A percentile compares a stretch with the other conserved stretches of the same genome.
These are phyloP conservation scores for Coemansia sp. DNA, from an alignment of 192 early-diverging fungal genomes.

Conservation along the genomic window DNA sequence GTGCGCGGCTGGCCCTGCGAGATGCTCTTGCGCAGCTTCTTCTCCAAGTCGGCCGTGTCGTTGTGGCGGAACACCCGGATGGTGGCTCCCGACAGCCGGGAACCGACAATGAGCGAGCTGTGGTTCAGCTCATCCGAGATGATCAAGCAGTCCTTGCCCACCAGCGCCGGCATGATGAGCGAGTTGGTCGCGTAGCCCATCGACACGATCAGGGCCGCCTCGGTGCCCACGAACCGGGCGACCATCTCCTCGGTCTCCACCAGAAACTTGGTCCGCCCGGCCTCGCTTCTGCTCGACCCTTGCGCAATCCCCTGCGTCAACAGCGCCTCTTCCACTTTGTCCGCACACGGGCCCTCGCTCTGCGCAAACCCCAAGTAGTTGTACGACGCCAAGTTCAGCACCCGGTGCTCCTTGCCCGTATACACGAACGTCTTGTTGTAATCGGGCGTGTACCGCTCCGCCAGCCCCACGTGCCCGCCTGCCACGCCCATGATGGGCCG, in stretches of 20 bases:
- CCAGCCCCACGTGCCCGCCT: conserved; percentile 75
- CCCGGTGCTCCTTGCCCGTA: conserved; percentile 73
- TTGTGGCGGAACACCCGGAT: conserved; percentile 96
- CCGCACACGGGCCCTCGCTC: conserved; percentile 87
- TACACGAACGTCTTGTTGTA: conserved; percentile 81
- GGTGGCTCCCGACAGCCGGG: conserved; percentile 84
- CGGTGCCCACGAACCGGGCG: conserved; percentile 85
- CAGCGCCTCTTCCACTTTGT: conserved; percentile 79
- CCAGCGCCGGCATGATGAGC: conserved; percentile 86
- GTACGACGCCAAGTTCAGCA: conserved; percentile 92
- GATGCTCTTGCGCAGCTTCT: conserved; percentile 79
- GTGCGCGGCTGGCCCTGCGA: conserved; percentile 95
- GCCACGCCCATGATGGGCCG: conserved; percentile 92
- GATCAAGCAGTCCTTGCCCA: conserved; percentile 79
- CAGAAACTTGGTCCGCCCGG: conserved; percentile 68
- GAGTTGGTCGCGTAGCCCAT: conserved; percentile 99
- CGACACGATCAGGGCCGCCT: conserved; percentile 79
- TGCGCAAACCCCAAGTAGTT: conserved; percentile 98
- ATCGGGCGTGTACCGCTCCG: conserved; percentile 83
- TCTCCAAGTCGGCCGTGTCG: conserved; percentile 73
- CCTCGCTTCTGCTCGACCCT: conserved; percentile 67
- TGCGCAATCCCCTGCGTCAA: conserved; percentile 67
- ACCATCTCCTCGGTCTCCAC: conserved; percentile 78
- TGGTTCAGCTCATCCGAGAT: conserved; percentile 96
- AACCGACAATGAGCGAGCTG: conserved; percentile 86